Percentiles rank a stretch among this genome's conserved stretches.
Conservation (phyloP, 768 basidiomycete genomes). For the Mycena epipterygia region DNA sequence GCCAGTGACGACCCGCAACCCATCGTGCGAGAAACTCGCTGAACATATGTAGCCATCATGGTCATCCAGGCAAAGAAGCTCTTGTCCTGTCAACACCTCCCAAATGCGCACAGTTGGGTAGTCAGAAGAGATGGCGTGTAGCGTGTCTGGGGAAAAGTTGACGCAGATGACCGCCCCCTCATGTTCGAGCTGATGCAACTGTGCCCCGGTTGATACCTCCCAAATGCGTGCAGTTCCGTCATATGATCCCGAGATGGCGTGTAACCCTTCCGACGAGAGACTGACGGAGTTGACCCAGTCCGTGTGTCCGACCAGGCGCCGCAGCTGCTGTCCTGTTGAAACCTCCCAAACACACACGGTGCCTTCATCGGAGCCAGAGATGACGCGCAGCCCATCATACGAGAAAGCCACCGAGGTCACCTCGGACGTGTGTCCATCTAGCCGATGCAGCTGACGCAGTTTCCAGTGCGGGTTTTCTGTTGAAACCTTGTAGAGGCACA, state of each 20-base stretch:
- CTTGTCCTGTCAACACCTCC: no score
- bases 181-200: neutral
- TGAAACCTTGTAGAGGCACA: no score
- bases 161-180: no score
- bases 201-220: no score
- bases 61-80: no score
- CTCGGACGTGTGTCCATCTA: neutral
- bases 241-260: neutral
- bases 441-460: neutral
- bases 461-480: no score
- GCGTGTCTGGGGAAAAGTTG: no score
- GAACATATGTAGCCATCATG: no score
- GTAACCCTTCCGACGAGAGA: neutral
- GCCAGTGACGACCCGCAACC: neutral
- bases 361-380: neutral
- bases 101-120: no score
- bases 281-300: neutral
- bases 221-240: no score
- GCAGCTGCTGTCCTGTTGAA: neutral
- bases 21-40: neutral
- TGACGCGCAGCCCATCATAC: neutral
- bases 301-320: neutral
- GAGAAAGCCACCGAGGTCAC: neutral
- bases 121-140: no score
- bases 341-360: neutral